Percentiles rank a stretch among this genome's conserved stretches.
Evolutionary conservation across 2,329 filamentous ascomycete species (phyloP).

Genomic region (Emmonsia crescens): DNA sequence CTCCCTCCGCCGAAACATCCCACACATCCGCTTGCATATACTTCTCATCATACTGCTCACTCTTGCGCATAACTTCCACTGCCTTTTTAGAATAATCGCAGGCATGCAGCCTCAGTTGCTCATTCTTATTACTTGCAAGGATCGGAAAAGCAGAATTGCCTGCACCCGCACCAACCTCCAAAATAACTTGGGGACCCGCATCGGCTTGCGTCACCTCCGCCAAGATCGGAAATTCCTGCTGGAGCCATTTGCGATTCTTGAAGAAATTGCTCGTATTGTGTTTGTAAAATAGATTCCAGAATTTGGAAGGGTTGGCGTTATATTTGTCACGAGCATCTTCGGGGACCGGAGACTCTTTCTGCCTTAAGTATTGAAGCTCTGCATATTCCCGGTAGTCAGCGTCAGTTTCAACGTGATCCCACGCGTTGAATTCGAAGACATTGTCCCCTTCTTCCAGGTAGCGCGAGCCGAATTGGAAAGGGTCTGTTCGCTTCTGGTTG

Average conservation of each 20-base stretch:
- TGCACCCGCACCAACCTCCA: conserved; percentile 90
- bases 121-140: conserved; percentile 72
- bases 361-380: conserved; percentile 70
- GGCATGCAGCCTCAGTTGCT: conserved; percentile 71
- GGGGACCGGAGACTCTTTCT: conserved; percentile 75
- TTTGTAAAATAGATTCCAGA: conserved; percentile 98
- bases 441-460: conserved; percentile 74
- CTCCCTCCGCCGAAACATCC: conserved; percentile 62
- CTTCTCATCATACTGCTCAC: conserved; percentile 61
- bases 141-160: conserved; percentile 96
- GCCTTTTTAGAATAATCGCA: conserved; percentile 95
- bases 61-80: conserved; percentile 78
- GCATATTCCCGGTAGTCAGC: conserved; percentile 77
- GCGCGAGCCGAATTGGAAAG: conserved; percentile 91
- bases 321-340: conserved; percentile 89
- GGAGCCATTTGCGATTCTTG: conserved; percentile 95
- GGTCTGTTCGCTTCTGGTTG: conserved; percentile 79
- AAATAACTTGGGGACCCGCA: conserved; percentile 57
- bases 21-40: conserved; percentile 84
- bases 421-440: conserved; percentile 95
- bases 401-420: conserved; percentile 96
- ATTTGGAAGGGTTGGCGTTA: conserved; percentile 81
- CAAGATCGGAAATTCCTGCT: conserved; percentile 90
- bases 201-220: conserved; percentile 59
- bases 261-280: conserved; percentile 98